Evolutionary conservation across 441 rosid species (phyloP).

Genomic region (Gossypium schwendimanii): DNA sequence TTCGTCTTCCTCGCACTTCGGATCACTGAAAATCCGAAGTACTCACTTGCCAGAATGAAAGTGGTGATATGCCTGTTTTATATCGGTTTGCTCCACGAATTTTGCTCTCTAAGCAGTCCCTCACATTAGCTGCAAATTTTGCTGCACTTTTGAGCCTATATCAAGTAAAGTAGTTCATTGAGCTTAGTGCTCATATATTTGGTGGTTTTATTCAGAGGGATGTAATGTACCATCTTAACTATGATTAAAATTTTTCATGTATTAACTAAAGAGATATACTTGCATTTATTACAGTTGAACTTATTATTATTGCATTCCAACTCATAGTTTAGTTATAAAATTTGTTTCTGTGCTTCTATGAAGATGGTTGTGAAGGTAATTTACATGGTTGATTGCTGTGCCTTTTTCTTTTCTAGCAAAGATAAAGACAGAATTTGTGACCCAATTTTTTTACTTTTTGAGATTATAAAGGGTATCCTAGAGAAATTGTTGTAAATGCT

Average conservation of each 20-base stretch:
- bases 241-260: no score
- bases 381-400: no score
- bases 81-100: neutral
- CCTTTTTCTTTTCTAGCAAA: no score
- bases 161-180: neutral
- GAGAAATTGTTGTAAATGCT: no score
- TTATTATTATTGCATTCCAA: neutral
- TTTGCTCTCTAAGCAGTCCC: neutral
- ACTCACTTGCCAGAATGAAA: neutral
- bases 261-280: no score
- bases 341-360: no score
- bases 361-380: no score
- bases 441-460: no score
- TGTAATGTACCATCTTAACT: neutral
- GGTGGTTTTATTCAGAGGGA: neutral
- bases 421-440: no score
- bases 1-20: slow-evolving; percentile 47
- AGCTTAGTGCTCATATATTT: neutral
- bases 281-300: neutral
- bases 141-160: neutral
- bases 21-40: slow-evolving; percentile 24
- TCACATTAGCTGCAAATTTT: neutral
- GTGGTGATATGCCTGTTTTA: slow-evolving; percentile 6
- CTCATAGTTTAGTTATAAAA: no score
- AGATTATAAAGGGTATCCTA: no score